phyloP scores from a whole-genome alignment of 495 filamentous ascomycete species.

The Wilcoxina mikolae region DNA sequence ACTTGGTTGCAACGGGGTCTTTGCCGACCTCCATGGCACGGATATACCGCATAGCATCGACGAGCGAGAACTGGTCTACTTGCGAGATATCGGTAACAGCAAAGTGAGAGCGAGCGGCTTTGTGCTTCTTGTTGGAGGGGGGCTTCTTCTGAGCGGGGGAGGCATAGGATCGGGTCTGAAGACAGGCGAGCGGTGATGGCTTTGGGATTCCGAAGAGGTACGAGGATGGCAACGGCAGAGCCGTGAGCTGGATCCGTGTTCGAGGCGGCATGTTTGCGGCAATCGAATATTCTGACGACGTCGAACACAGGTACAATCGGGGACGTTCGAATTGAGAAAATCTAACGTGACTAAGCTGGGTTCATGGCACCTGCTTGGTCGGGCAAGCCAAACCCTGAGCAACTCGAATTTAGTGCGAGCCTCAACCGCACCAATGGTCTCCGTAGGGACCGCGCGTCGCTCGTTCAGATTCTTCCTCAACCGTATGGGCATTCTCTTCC shows the following conservation, averaged over 20 bases:
- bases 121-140: conserved; percentile 40
- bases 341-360: background rate
- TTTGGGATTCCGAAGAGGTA: background rate
- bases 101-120: conserved; percentile 50
- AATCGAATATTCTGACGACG: background rate
- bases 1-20: conserved; percentile 56
- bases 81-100: conserved; percentile 44
- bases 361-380: background rate
- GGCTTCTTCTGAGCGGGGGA: conserved; percentile 32
- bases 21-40: conserved; percentile 82
- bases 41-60: conserved; percentile 93
- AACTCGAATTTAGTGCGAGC: background rate
- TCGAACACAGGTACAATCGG: too few species aligned
- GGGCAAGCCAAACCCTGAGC: background rate
- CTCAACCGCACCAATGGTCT: conserved; percentile 1
- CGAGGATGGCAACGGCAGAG: background rate
- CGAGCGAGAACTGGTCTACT: conserved; percentile 58
- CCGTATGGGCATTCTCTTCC: conserved; percentile 23
- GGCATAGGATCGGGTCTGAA: conserved; percentile 8
- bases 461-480: conserved; percentile 17
- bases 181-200: background rate
- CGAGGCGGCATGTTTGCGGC: conserved; percentile 7
- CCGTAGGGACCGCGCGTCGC: conserved; percentile 15
- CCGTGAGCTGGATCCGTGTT: background rate
- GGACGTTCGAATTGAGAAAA: background rate